These are phyloP conservation scores for Colletotrichum siamense DNA, from an alignment of 2,329 filamentous ascomycete genomes.

Conservation along the genomic window DNA sequence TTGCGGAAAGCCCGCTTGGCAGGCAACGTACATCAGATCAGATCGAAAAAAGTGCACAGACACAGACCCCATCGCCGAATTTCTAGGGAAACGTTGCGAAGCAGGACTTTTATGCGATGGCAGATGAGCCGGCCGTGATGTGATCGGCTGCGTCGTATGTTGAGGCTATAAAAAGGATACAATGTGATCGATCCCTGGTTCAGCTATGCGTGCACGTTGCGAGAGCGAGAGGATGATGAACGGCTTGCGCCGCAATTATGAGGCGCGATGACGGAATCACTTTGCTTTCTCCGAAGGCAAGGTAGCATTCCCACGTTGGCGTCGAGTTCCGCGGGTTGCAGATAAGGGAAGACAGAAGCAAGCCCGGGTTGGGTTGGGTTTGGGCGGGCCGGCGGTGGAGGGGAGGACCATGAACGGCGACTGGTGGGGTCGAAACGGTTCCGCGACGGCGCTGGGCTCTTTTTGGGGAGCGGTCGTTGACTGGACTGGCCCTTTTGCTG, in stretches of 20 bases:
- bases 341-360: neutral
- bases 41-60: neutral
- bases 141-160: neutral
- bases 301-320: neutral
- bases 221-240: neutral
- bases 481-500: neutral
- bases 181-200: neutral
- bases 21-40: neutral
- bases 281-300: neutral
- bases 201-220: neutral
- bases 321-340: neutral
- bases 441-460: neutral
- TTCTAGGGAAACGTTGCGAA: neutral
- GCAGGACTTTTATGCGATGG: neutral
- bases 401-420: neutral
- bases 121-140: neutral
- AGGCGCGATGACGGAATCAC: neutral
- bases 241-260: constrained; percentile 5
- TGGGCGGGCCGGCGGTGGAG: neutral
- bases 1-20: neutral
- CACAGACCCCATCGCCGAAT: neutral
- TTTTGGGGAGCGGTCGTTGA: neutral
- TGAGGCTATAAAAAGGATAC: neutral
- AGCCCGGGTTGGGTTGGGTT: neutral
- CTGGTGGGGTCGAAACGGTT: constrained; percentile 16